These are phyloP conservation scores for Neurospora tetrasperma DNA, from an alignment of 495 filamentous ascomycete species.

Conservation along the genomic window DNA sequence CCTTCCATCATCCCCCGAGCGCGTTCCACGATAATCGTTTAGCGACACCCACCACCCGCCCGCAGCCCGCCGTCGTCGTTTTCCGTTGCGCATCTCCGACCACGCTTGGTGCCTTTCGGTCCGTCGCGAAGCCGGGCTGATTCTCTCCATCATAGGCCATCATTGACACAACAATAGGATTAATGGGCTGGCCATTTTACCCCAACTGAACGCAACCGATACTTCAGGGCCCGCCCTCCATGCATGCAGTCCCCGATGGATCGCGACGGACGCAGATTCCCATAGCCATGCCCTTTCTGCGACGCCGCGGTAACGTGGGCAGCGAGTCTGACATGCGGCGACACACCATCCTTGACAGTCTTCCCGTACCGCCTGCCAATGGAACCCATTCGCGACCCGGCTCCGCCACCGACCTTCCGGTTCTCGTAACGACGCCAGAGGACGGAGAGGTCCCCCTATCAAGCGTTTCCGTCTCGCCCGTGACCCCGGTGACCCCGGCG, in stretches of 20 bases:
- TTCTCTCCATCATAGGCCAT: neutral
- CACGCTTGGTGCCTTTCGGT: neutral
- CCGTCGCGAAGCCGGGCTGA: neutral
- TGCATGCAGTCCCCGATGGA: constrained; percentile 28
- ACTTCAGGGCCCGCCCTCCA: neutral
- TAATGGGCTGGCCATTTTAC: constrained; percentile 1
- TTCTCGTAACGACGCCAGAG: constrained; percentile 14
- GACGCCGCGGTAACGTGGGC: constrained; percentile 39
- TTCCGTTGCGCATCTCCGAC: neutral
- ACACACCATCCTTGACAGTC: constrained; percentile 29
- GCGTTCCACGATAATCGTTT: neutral
- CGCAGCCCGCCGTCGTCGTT: neutral
- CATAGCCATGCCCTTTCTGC: constrained; percentile 39
- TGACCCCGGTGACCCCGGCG: constrained; percentile 1
- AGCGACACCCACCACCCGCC: neutral
- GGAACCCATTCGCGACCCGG: constrained; percentile 13
- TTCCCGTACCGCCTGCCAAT: constrained; percentile 17
- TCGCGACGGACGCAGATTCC: constrained; percentile 29
- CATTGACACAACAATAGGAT: neutral
- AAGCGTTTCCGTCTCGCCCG: constrained; percentile 10
- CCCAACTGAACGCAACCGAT: neutral
- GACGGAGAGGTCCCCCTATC: constrained; percentile 7
- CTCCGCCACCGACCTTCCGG: constrained; percentile 15
- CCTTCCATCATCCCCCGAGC: neutral
- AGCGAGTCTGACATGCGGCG: constrained; percentile 42